These are phyloP conservation scores for Talaromyces nanjingensis DNA, from an alignment of 495 filamentous ascomycete genomes.

Conservation along the genomic window DNA sequence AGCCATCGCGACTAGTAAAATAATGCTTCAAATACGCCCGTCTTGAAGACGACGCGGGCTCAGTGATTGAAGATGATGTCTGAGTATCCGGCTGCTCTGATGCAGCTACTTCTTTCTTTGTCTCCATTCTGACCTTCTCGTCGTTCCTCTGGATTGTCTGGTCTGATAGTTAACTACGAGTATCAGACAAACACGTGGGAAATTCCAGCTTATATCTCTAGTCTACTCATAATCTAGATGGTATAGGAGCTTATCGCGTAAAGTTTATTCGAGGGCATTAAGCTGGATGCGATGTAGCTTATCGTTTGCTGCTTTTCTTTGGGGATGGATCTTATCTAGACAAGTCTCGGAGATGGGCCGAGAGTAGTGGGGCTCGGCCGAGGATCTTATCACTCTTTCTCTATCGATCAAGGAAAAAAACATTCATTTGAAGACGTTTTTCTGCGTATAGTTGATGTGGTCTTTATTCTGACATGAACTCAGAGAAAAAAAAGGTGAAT, in stretches of 20 bases:
- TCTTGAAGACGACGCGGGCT: background rate
- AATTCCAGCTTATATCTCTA: background rate
- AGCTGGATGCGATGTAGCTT: background rate
- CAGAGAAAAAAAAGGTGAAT: too few species aligned
- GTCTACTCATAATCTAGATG: background rate
- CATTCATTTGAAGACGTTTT: too few species aligned
- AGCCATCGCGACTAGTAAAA: constrained; percentile 54
- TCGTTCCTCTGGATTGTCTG: background rate
- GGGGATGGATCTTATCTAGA: background rate
- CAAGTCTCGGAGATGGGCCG: background rate
- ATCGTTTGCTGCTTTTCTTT: background rate
- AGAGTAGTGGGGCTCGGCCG: constrained; percentile 1
- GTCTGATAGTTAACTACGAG: too few species aligned
- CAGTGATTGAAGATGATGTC: background rate
- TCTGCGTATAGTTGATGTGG: too few species aligned
- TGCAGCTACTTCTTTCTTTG: background rate
- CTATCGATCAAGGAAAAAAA: too few species aligned
- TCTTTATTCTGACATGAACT: too few species aligned
- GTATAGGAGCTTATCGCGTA: background rate
- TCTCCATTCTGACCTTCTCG: background rate
- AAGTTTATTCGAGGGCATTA: background rate
- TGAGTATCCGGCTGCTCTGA: background rate
- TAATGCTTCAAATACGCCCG: constrained; percentile 27
- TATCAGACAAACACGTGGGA: too few species aligned
- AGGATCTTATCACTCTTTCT: too few species aligned